phyloP scores from a whole-genome alignment of 2,329 filamentous ascomycete species.

The Curvularia sp. region DNA sequence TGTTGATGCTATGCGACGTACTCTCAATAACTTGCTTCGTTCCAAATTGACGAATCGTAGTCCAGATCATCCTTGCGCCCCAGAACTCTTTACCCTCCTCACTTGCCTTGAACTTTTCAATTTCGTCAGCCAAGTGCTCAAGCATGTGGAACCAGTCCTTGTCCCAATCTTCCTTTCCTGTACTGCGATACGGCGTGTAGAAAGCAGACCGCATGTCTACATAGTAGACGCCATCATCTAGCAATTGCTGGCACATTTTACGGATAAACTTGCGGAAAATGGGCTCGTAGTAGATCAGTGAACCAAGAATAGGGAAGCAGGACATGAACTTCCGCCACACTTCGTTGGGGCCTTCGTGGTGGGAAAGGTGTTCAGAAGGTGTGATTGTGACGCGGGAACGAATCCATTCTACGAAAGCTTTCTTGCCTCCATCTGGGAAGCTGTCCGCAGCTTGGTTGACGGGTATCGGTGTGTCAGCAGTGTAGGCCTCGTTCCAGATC shows the following conservation, averaged over 20 bases:
- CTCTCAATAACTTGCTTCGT: conserved; percentile 73
- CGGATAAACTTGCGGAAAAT: conserved; percentile 80
- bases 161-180: conserved; percentile 70
- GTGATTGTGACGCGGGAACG: conserved; percentile 75
- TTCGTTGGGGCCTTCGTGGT: conserved; percentile 82
- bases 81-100: conserved; percentile 79
- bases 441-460: conserved; percentile 69
- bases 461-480: conserved; percentile 64
- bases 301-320: conserved; percentile 75
- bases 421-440: conserved; percentile 75
- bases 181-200: conserved; percentile 70
- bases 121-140: conserved; percentile 75
- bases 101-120: conserved; percentile 74
- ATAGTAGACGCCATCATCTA: conserved; percentile 84
- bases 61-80: conserved; percentile 87
- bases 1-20: conserved; percentile 25
- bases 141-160: conserved; percentile 73
- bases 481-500: conserved; percentile 73
- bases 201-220: conserved; percentile 83
- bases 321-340: conserved; percentile 83
- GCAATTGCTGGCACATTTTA: conserved; percentile 72
- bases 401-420: conserved; percentile 79
- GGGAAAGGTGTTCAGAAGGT: conserved; percentile 73
- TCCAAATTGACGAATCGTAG: conserved; percentile 69
- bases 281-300: conserved; percentile 86